phyloP scores from a whole-genome alignment of 208 protist species.

The Leishmania gerbilli region DNA sequence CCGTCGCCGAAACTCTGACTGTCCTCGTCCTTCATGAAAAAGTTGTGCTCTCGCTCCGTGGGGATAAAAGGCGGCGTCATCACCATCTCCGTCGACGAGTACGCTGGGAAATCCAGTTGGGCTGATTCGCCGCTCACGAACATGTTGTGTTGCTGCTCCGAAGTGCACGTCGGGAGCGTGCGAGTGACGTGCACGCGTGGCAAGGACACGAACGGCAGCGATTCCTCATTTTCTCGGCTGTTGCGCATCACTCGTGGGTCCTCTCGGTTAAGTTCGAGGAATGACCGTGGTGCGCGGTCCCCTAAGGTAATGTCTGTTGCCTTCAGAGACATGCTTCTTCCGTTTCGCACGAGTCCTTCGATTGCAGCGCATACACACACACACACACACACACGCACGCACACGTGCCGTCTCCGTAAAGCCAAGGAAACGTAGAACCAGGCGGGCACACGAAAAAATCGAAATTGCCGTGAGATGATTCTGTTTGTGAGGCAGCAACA shows the following conservation, averaged over 20 bases:
- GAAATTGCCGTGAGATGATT: neutral
- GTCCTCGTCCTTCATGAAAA: slow-evolving; percentile 34
- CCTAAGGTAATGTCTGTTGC: slow-evolving; percentile 8
- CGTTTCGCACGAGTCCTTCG: neutral
- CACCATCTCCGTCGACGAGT: slow-evolving; percentile 15
- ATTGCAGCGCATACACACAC: neutral
- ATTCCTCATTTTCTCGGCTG: neutral
- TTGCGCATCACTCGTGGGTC: slow-evolving; percentile 9
- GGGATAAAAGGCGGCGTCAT: slow-evolving; percentile 38
- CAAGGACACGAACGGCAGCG: neutral
- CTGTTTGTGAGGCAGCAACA: neutral
- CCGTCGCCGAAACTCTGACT: neutral
- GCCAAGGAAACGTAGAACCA: neutral
- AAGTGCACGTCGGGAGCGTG: neutral
- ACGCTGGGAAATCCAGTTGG: neutral
- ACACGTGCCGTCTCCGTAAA: neutral
- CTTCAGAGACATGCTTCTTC: neutral
- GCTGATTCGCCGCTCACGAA: neutral
- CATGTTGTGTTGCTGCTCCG: neutral
- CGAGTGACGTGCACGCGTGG: neutral
- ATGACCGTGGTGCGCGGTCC: neutral
- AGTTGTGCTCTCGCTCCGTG: slow-evolving; percentile 34
- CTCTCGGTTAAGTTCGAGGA: neutral
- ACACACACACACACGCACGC: neutral
- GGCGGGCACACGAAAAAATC: neutral